Conservation (phyloP, 306 rosid species). For the Cucumis sativus region DNA sequence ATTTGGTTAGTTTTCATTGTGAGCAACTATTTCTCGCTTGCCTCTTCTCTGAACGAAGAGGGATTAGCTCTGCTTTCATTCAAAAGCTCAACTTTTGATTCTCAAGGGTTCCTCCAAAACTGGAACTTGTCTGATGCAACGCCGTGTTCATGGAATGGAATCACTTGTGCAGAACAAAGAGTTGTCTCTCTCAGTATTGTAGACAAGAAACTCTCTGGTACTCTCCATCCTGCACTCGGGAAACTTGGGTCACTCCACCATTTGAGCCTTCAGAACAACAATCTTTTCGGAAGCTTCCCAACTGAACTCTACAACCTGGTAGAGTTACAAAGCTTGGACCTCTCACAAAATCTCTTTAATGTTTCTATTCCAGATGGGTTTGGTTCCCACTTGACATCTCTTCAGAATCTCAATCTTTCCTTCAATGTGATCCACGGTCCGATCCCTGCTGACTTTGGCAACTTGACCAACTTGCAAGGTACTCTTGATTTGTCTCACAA, state of each 20-base stretch:
- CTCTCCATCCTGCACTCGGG: constrained; percentile 14
- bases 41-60: constrained; percentile 13
- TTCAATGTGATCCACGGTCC: constrained; percentile 53
- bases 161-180: constrained; percentile 10
- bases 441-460: constrained; percentile 65
- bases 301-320: constrained; percentile 41
- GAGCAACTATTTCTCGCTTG: constrained; percentile 7
- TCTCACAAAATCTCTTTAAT: constrained; percentile 65
- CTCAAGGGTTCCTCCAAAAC: constrained; percentile 5
- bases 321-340: constrained; percentile 79
- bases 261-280: constrained; percentile 16
- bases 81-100: not conserved
- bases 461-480: constrained; percentile 59
- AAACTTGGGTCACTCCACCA: constrained; percentile 13
- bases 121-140: constrained; percentile 19
- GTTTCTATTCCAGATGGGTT: constrained; percentile 57
- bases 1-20: constrained; percentile 14
- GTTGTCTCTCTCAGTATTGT: constrained; percentile 17
- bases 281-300: constrained; percentile 28
- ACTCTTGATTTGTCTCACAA: constrained; percentile 90
- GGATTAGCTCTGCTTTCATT: constrained; percentile 22
- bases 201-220: constrained; percentile 14
- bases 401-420: constrained; percentile 65
- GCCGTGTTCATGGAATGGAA: constrained; percentile 25
- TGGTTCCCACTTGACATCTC: constrained; percentile 43